These are phyloP conservation scores for Metschnikowia vanudenii DNA, from an alignment of 805 yeast genomes.

Conservation along the genomic window DNA sequence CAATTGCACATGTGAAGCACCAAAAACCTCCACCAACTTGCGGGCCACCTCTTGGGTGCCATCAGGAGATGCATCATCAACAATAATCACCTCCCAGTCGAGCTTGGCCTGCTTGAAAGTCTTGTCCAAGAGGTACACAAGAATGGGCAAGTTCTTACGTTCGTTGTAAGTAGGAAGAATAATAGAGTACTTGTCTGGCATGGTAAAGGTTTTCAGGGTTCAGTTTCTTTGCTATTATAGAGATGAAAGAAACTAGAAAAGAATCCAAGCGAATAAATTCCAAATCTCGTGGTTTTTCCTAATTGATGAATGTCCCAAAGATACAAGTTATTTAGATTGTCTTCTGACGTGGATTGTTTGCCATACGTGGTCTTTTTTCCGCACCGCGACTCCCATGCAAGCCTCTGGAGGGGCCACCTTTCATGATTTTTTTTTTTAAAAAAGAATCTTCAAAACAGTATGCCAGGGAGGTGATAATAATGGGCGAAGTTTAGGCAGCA, in stretches of 20 bases:
- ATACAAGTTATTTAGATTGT: neutral
- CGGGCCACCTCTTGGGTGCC: conserved; percentile 76
- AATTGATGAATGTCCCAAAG: too few relatives aligned
- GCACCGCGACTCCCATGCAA: conserved; percentile 5
- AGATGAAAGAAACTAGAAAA: neutral
- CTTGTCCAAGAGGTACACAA: conserved; percentile 65
- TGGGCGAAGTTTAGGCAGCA: too few relatives aligned
- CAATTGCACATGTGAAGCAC: conserved; percentile 57
- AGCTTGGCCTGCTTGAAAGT: conserved; percentile 57
- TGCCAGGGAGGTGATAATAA: too few relatives aligned
- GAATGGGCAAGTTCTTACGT: conserved; percentile 60
- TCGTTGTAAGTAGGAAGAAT: conserved; percentile 80
- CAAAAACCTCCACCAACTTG: conserved; percentile 56
- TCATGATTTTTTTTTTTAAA: too few relatives aligned
- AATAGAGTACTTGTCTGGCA: conserved; percentile 60
- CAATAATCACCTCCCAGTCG: conserved; percentile 75
- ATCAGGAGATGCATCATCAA: conserved; percentile 78
- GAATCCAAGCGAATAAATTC: too few relatives aligned
- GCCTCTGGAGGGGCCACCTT: neutral
- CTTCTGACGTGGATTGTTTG: neutral
- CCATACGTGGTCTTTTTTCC: conserved; percentile 9
- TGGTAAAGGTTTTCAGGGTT: neutral
- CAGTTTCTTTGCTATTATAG: neutral
- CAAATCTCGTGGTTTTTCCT: too few relatives aligned
- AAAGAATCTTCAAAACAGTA: too few relatives aligned